Base-by-base conservation (phyloP, 1,284 basidiomycete species). In the Puccinia hordei region DNA sequence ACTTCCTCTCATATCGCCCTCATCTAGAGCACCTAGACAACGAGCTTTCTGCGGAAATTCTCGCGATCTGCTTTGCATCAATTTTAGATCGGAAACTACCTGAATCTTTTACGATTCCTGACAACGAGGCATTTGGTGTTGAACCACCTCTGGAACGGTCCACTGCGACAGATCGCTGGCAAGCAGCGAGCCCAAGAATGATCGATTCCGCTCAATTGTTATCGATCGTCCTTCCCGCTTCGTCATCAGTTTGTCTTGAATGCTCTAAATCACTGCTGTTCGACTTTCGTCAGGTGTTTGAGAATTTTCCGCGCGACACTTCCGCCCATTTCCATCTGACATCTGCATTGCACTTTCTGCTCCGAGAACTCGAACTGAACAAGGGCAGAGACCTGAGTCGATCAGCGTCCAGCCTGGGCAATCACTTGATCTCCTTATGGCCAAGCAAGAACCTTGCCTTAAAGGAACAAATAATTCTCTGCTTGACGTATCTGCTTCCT, bases 301-400 rank as follows among this genome's bases (percentile, higher is more conserved):
- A 80, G n/a, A 72, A 33, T 1, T 80, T 72, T 49, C 69, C 78
- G 4, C 57, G 69, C n/a, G 69, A 80, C 15, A 72, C 78, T 9
- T 72, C 68, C 1, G 68, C 78, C 30, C 78, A 80, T 65, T 73
- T 80, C 41, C 78, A 80, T 80, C 57, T 80, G 41, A 80, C 72
- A 8, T 51, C 68, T 27, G 78, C 68, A 17, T 24, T 80, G 55
- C 69, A 63, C n/a, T 10, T 59, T 19, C 24, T 80, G n/a, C 69
- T 80, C n/a, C 41, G 59, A 73, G 78, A 80, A 38, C 61, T 80
- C 22, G 68, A 80, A 53, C 59, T 69, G 9, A 80, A 80, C 59
- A 71, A 46, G 69, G 59, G 68, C 13, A 17, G 22, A 30, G 69
- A 80, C 59, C 55, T 80, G 44, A 51, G 66, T 51, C 69, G 63